Conservation (phyloP, 345 rosid species). For the Pistacia vera region DNA sequence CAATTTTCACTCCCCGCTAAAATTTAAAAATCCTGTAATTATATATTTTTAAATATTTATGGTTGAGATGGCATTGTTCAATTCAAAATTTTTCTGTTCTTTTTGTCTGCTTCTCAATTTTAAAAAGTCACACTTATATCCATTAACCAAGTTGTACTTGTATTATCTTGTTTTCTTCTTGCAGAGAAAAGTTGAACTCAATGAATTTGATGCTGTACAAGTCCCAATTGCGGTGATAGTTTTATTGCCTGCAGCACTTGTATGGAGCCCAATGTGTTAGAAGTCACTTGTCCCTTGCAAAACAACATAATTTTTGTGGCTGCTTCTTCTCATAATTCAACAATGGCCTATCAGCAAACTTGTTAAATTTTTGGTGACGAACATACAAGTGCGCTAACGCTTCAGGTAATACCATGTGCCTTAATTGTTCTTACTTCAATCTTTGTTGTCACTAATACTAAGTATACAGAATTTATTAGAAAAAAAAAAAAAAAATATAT, state of each 20-base stretch:
- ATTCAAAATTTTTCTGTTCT: neutral
- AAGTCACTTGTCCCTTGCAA: conserved; percentile 60
- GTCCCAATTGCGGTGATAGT: conserved; percentile 82
- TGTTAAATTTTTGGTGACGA: conserved; percentile 89
- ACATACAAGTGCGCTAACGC: conserved; percentile 90
- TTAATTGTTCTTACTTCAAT: neutral
- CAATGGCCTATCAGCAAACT: conserved; percentile 86
- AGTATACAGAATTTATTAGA: neutral
- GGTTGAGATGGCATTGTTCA: neutral
- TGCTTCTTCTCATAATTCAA: conserved; percentile 69
- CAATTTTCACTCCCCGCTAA: neutral
- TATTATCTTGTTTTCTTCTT: conserved; percentile 16
- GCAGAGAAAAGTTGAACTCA: conserved; percentile 92
- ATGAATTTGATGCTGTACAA: conserved; percentile 92
- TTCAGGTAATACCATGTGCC: conserved; percentile 56
- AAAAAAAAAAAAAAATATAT: neutral
- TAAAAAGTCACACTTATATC: neutral
- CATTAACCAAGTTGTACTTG: neutral
- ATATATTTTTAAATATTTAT: neutral
- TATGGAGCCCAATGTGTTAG: conserved; percentile 86
- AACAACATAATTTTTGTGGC: conserved; percentile 68
- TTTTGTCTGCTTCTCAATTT: neutral
- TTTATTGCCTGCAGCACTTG: conserved; percentile 62
- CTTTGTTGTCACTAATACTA: neutral
- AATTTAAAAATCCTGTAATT: neutral